Percentiles rank a stretch among this genome's conserved stretches.
These are phyloP conservation scores for Zygoascus ofunaensis DNA, from an alignment of 805 yeast species.

Conservation along the genomic window DNA sequence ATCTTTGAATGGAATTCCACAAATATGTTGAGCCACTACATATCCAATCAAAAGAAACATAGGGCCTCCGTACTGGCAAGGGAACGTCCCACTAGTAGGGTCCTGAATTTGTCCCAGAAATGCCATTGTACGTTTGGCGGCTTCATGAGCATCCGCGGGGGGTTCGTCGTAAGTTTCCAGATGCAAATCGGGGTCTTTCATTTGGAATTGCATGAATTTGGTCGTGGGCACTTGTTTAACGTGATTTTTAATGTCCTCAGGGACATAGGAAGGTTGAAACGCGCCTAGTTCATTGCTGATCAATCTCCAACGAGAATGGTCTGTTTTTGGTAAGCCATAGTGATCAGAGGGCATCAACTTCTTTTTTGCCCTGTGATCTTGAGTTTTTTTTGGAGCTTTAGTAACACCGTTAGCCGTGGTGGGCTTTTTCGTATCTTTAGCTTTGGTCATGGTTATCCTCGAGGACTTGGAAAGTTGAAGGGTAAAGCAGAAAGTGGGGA, in stretches of 20 bases:
- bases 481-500: too few species aligned
- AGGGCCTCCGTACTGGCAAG: conserved; percentile 93
- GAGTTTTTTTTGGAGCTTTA: neutral
- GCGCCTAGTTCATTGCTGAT: conserved; percentile 56
- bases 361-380: too few species aligned
- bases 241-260: neutral
- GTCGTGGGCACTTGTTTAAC: conserved; percentile 36
- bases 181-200: conserved; percentile 22
- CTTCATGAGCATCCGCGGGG: conserved; percentile 41
- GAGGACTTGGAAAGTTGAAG: too few species aligned
- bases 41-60: conserved; percentile 95
- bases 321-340: conserved; percentile 59
- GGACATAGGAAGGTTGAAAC: neutral
- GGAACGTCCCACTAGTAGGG: conserved; percentile 70
- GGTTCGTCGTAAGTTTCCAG: conserved; percentile 20
- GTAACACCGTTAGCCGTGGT: neutral
- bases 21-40: conserved; percentile 62
- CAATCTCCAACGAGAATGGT: conserved; percentile 66
- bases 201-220: conserved; percentile 23
- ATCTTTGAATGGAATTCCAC: conserved; percentile 59
- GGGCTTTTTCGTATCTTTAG: too few species aligned
- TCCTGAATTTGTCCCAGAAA: conserved; percentile 69
- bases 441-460: too few species aligned
- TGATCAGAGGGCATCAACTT: conserved; percentile 44
- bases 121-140: conserved; percentile 65